Percentiles rank a stretch among this genome's conserved stretches.
Conservation (phyloP, 139 green algal genomes). For the Edaphochlamys debaryana region DNA sequence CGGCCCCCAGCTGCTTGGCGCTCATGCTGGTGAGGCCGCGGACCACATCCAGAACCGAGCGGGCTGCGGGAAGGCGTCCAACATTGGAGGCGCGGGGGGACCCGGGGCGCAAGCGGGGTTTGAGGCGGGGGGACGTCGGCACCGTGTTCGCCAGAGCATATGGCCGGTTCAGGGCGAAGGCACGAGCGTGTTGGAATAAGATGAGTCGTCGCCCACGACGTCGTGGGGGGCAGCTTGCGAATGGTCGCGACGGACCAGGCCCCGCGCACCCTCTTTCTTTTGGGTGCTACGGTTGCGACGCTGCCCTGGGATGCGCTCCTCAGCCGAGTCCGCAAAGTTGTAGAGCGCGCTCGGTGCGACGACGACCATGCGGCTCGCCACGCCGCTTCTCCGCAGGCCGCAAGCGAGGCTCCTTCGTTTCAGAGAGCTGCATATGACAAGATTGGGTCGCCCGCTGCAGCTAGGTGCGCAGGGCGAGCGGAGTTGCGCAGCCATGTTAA, state of each 20-base stretch:
- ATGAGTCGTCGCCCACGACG: no score
- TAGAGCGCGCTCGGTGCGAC: neutral
- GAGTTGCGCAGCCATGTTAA: no score
- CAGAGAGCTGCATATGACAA: no score
- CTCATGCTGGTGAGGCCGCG: constrained; percentile 53
- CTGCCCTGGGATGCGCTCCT: neutral
- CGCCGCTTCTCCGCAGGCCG: no score
- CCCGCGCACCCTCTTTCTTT: constrained; percentile 13
- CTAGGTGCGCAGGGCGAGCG: neutral
- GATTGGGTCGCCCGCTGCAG: neutral
- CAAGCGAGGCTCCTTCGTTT: no score
- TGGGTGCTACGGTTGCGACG: constrained; percentile 2
- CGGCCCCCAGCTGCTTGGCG: constrained; percentile 52
- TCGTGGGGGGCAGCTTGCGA: no score
- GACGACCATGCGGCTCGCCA: no score
- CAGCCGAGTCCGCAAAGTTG: constrained; percentile 20
- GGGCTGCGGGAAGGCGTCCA: no score
- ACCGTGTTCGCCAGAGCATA: no score
- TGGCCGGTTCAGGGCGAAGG: no score
- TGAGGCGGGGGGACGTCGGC: neutral
- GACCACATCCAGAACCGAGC: constrained; percentile 33
- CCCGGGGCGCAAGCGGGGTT: neutral
- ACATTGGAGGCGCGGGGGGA: neutral
- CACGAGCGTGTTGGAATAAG: no score
- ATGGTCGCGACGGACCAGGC: no score